Percentiles rank a stretch among this genome's conserved stretches.
Evolutionary conservation across 2,329 filamentous ascomycete genomes (phyloP).

Genomic region (Cladosporium halotolerans): DNA sequence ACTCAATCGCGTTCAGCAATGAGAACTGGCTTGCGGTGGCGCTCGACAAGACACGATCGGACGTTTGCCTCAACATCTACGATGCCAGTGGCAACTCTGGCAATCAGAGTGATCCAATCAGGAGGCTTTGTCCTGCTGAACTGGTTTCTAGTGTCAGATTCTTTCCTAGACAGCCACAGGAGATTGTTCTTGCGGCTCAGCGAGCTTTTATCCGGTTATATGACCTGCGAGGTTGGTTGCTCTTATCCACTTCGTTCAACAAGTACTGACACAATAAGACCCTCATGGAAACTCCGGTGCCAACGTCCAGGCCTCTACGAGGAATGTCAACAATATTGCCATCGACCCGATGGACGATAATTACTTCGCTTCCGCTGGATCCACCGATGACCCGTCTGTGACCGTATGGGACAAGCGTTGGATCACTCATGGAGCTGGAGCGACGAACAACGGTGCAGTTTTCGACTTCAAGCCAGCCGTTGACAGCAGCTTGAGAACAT

Average conservation of each 20-base stretch:
- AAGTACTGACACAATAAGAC: neutral
- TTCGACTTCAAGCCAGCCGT: constrained; percentile 53
- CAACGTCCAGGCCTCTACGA: constrained; percentile 45
- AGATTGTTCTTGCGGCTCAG: constrained; percentile 68
- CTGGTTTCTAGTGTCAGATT: constrained; percentile 80
- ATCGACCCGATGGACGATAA: constrained; percentile 77
- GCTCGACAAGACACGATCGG: constrained; percentile 72
- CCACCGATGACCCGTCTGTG: constrained; percentile 65
- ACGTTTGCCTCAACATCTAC: constrained; percentile 77
- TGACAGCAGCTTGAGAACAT: constrained; percentile 42
- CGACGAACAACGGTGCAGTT: constrained; percentile 48
- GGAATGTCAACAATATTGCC: constrained; percentile 60
- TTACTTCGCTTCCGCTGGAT: constrained; percentile 72
- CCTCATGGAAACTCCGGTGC: constrained; percentile 8
- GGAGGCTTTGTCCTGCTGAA: constrained; percentile 55
- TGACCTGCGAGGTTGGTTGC: constrained; percentile 61
- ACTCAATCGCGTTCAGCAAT: constrained; percentile 73
- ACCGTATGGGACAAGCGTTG: constrained; percentile 71
- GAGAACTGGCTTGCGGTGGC: constrained; percentile 68
- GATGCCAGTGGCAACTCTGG: constrained; percentile 60
- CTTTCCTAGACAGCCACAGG: constrained; percentile 69
- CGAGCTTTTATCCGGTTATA: constrained; percentile 69
- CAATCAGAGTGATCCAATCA: constrained; percentile 44
- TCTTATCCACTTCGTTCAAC: neutral
- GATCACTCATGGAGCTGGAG: constrained; percentile 41